A percentile compares a stretch with the other conserved stretches of the same genome.
These are phyloP conservation scores for Paraphaeosphaeria sporulosa DNA, from an alignment of 2,329 filamentous ascomycete species.

Conservation along the genomic window DNA sequence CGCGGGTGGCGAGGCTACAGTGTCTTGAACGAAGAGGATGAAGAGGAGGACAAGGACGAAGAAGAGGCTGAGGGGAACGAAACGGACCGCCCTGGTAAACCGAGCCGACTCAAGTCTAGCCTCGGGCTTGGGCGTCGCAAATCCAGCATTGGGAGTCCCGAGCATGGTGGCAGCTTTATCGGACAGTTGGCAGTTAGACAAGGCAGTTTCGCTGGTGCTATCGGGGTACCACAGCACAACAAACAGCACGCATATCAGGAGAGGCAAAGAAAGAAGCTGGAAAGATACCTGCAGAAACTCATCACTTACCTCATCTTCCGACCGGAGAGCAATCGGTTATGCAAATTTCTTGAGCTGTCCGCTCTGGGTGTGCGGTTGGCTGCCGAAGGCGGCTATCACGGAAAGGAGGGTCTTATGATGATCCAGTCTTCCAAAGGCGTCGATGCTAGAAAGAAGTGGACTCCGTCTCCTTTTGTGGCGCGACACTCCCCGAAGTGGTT, in stretches of 20 bases:
- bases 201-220: slow-evolving; percentile 52
- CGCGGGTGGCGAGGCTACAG: slow-evolving; percentile 76
- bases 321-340: slow-evolving; percentile 92
- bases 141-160: slow-evolving; percentile 58
- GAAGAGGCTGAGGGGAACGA: slow-evolving; percentile 66
- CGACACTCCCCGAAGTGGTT: slow-evolving; percentile 97
- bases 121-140: slow-evolving; percentile 65
- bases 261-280: slow-evolving; percentile 81
- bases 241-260: slow-evolving; percentile 74
- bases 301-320: slow-evolving; percentile 97
- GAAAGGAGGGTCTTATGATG: slow-evolving; percentile 92
- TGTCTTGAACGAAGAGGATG: slow-evolving; percentile 69
- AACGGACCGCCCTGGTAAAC: slow-evolving; percentile 65
- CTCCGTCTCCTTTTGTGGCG: slow-evolving; percentile 77
- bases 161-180: slow-evolving; percentile 32
- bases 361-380: slow-evolving; percentile 92
- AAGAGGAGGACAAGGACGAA: slow-evolving; percentile 75
- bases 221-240: slow-evolving; percentile 47
- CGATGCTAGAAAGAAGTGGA: slow-evolving; percentile 82
- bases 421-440: slow-evolving; percentile 91
- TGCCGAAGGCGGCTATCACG: slow-evolving; percentile 95
- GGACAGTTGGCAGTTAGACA: slow-evolving; percentile 37
- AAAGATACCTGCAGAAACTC: slow-evolving; percentile 91
- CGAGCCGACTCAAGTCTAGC: slow-evolving; percentile 63
- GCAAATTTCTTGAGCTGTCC: slow-evolving; percentile 94